Evolutionary conservation across 257 asterid genomes (phyloP).

Genomic region (Eustoma russellianum): DNA sequence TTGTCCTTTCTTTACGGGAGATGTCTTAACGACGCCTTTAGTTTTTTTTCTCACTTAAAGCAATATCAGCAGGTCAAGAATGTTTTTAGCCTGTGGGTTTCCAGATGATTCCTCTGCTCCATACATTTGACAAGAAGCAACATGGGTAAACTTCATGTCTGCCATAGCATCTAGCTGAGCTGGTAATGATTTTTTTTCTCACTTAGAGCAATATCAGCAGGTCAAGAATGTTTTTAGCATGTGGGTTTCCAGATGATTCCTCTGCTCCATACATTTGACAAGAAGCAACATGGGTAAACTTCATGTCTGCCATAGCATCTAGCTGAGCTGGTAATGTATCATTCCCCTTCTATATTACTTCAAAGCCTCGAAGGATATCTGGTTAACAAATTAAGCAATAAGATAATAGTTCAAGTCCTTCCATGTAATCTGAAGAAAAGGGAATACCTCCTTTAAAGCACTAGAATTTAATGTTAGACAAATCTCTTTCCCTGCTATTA

Average conservation of each 20-base stretch:
- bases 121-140: slow-evolving; percentile 82
- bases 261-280: slow-evolving; percentile 91
- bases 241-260: slow-evolving; percentile 76
- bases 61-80: slow-evolving; percentile 63
- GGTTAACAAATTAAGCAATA: slow-evolving; percentile 18
- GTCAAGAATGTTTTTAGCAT: slow-evolving; percentile 81
- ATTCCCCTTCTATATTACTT: slow-evolving; percentile 55
- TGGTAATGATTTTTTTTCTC: slow-evolving; percentile 36
- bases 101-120: slow-evolving; percentile 80
- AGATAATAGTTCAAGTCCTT: slow-evolving; percentile 6
- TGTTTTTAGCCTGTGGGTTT: slow-evolving; percentile 88
- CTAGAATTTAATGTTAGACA: not conserved
- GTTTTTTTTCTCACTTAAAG: slow-evolving; percentile 6
- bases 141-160: slow-evolving; percentile 84
- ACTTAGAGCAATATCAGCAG: slow-evolving; percentile 40
- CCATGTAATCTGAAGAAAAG: not conserved
- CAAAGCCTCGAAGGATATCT: slow-evolving; percentile 79
- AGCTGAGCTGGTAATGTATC: slow-evolving; percentile 86
- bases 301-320: slow-evolving; percentile 88
- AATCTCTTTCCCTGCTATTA: not conserved
- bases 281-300: slow-evolving; percentile 76
- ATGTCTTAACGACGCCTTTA: not conserved
- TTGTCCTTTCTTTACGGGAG: too few species aligned
- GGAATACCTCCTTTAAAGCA: not conserved
- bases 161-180: slow-evolving; percentile 90